Percentiles rank a stretch among this genome's conserved stretches.
These are phyloP conservation scores for Solanum phureja DNA, from an alignment of 257 asterid genomes.

Conservation along the genomic window DNA sequence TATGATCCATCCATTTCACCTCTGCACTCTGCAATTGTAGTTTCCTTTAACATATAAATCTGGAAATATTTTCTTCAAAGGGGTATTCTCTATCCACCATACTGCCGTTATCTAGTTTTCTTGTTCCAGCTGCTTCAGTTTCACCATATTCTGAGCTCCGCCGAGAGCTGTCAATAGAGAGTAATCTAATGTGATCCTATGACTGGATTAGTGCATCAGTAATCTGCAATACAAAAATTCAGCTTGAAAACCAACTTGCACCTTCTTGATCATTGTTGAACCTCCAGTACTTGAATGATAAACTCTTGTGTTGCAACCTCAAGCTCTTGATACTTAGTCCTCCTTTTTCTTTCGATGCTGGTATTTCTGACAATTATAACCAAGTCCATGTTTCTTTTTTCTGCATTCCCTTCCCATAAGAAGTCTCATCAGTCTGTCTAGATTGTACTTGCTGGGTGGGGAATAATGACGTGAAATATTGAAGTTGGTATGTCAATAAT, in stretches of 20 bases:
- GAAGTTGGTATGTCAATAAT: neutral
- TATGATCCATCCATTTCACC: neutral
- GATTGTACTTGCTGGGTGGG: neutral
- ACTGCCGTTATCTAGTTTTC: neutral
- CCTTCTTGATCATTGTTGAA: neutral
- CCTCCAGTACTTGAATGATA: neutral
- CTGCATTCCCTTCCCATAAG: neutral
- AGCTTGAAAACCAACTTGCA: neutral
- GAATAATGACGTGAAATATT: neutral
- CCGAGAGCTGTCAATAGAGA: neutral
- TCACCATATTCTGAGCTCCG: neutral
- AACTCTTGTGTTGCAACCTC: neutral
- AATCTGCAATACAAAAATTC: neutral
- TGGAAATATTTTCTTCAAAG: neutral
- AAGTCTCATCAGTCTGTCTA: neutral
- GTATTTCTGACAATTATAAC: neutral
- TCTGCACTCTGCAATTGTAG: neutral
- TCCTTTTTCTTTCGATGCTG: neutral
- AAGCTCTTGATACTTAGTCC: neutral
- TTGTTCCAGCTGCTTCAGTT: neutral
- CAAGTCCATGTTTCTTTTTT: neutral
- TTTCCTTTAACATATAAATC: neutral
- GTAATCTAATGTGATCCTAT: neutral
- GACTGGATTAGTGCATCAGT: neutral
- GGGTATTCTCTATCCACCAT: neutral